phyloP scores from a whole-genome alignment of 2,329 filamentous ascomycete species.

The Aspergillus proliferans region DNA sequence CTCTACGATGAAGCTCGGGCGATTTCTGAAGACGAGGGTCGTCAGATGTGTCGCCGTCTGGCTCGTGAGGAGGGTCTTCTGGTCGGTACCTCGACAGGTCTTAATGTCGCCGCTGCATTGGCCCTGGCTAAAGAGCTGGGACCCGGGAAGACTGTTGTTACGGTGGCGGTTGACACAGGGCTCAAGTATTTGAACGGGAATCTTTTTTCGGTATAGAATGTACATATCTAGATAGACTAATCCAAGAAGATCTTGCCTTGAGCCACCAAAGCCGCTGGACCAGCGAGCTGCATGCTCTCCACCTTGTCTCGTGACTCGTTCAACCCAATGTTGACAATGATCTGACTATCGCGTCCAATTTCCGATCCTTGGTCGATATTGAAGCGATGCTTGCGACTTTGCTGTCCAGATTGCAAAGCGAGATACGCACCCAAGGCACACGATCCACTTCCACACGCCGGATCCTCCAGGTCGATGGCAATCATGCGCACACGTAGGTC shows the following conservation, averaged over 20 bases:
- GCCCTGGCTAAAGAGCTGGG: constrained; percentile 9
- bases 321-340: constrained; percentile 14
- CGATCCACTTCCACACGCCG: constrained; percentile 57
- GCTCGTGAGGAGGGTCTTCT: constrained; percentile 85
- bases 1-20: constrained; percentile 86
- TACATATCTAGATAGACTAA: background rate
- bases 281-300: constrained; percentile 8
- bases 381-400: constrained; percentile 39
- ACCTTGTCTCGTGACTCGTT: constrained; percentile 12
- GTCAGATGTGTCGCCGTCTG: constrained; percentile 70
- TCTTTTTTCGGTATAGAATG: background rate
- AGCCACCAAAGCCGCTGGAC: constrained; percentile 5
- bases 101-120: constrained; percentile 14
- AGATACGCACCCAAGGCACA: constrained; percentile 49
- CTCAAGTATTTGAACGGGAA: constrained; percentile 11
- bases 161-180: constrained; percentile 12
- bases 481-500: constrained; percentile 25
- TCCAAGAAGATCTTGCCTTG: constrained; percentile 8
- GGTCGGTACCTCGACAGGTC: constrained; percentile 49
- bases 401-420: constrained; percentile 31
- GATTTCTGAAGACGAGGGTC: constrained; percentile 79
- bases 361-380: constrained; percentile 54
- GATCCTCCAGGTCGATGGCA: constrained; percentile 47
- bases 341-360: constrained; percentile 46
- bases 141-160: constrained; percentile 8